A percentile compares a stretch with the other conserved stretches of the same genome.
These are phyloP conservation scores for Ceratonia siliqua DNA, from an alignment of 306 rosid genomes.

Conservation along the genomic window DNA sequence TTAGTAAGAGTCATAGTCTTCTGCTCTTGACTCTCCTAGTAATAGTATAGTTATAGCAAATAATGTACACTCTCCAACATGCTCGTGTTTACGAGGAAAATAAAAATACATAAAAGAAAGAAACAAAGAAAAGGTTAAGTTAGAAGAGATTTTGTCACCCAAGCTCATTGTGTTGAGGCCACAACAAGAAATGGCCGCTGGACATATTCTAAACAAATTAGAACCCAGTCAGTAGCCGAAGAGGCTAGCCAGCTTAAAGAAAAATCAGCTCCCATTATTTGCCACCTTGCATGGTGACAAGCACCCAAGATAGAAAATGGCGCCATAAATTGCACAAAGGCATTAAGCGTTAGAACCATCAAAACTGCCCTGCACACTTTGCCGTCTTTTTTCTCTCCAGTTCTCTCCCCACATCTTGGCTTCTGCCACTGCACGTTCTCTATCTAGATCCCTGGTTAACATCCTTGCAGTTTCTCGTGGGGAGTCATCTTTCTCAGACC, in stretches of 20 bases:
- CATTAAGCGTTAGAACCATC: constrained; percentile 58
- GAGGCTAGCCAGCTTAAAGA: constrained; percentile 31
- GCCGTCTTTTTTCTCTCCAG: constrained; percentile 80
- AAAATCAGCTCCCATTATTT: constrained; percentile 29
- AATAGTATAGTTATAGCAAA: constrained; percentile 36
- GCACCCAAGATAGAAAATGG: constrained; percentile 21
- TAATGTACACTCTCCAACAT: constrained; percentile 42
- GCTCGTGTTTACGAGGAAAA: constrained; percentile 15
- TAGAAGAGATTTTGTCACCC: constrained; percentile 39
- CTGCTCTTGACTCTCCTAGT: constrained; percentile 30
- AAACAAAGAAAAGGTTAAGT: constrained; percentile 33
- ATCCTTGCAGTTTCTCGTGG: constrained; percentile 78
- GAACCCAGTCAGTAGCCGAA: constrained; percentile 24
- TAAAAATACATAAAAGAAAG: constrained; percentile 1
- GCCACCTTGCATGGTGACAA: constrained; percentile 8
- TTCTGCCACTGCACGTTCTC: constrained; percentile 92
- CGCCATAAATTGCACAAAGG: constrained; percentile 3
- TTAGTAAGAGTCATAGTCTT: constrained; percentile 24
- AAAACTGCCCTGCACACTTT: constrained; percentile 66
- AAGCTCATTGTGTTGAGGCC: constrained; percentile 39
- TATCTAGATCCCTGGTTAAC: constrained; percentile 67
- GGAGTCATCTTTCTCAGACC: constrained; percentile 85
- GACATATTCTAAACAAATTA: constrained; percentile 32
- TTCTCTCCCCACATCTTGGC: constrained; percentile 98
- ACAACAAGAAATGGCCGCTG: constrained; percentile 25